A percentile compares a stretch with the other conserved stretches of the same genome.
These are phyloP conservation scores for Pichia sp. DNA, from an alignment of 1,139 yeast genomes.

Conservation along the genomic window DNA sequence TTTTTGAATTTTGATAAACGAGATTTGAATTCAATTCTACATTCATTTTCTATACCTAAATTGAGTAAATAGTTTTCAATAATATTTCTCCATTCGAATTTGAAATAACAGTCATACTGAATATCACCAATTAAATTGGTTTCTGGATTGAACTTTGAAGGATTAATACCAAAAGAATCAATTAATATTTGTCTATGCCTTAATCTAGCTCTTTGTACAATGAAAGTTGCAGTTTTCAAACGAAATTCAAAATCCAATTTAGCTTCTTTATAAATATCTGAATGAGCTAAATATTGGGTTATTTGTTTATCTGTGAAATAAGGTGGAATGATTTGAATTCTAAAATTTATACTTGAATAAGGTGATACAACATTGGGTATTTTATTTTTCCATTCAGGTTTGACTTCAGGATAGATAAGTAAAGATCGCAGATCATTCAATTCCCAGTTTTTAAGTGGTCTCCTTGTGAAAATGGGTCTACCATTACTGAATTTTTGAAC, in stretches of 20 bases:
- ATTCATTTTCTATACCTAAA: conserved; percentile 63
- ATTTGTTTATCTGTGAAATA: conserved; percentile 42
- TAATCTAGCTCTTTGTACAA: conserved; percentile 48
- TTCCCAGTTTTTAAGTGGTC: conserved; percentile 58
- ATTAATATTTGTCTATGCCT: conserved; percentile 35
- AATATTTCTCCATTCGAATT: conserved; percentile 56
- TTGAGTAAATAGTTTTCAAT: conserved; percentile 58
- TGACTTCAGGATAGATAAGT: conserved; percentile 41
- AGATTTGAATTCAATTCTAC: conserved; percentile 49
- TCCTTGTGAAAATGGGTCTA: conserved; percentile 52
- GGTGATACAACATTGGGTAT: conserved; percentile 38
- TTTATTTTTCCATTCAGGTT: conserved; percentile 46
- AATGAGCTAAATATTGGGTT: conserved; percentile 39
- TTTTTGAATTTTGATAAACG: conserved; percentile 27
- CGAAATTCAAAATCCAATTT: conserved; percentile 45
- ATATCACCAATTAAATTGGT: conserved; percentile 13
- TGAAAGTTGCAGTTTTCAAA: conserved; percentile 50
- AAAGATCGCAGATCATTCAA: conserved; percentile 57
- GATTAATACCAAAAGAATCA: conserved; percentile 21
- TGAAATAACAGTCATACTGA: conserved; percentile 22
- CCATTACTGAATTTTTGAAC: conserved; percentile 47
- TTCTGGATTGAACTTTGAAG: conserved; percentile 16
- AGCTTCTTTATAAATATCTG: conserved; percentile 56
- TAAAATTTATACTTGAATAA: conserved; percentile 24
- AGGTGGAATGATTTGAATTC: conserved; percentile 43